Conservation (phyloP, 768 basidiomycete genomes). For the Stropharia rugosoannulata region DNA sequence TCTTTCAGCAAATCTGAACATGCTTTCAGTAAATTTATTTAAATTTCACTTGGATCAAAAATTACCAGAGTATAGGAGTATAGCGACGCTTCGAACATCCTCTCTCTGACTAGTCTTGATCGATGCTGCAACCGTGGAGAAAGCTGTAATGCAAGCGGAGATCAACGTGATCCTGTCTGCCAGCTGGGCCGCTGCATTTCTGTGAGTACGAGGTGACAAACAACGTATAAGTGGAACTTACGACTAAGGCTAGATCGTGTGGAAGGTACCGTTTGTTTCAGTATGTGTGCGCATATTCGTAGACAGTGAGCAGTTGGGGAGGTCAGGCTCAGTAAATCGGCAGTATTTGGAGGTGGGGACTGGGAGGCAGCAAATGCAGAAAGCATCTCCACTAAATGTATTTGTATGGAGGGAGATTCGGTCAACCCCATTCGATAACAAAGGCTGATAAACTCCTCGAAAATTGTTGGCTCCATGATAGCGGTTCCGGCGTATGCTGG, state of each 20-base stretch:
- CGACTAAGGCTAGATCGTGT: constrained; percentile 51
- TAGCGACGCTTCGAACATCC: constrained; percentile 76
- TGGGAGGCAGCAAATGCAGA: constrained; percentile 52
- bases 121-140: constrained; percentile 55
- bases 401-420: constrained; percentile 70
- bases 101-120: constrained; percentile 59
- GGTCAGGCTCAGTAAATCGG: constrained; percentile 39
- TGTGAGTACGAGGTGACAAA: constrained; percentile 4
- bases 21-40: not conserved
- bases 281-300: constrained; percentile 77
- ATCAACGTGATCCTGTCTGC: constrained; percentile 66
- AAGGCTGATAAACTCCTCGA: constrained; percentile 86
- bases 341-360: constrained; percentile 18
- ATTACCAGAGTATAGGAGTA: constrained; percentile 78
- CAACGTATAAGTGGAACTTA: constrained; percentile 24
- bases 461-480: constrained; percentile 76
- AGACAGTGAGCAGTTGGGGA: constrained; percentile 67
- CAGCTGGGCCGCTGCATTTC: constrained; percentile 44
- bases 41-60: not conserved
- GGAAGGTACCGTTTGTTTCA: constrained; percentile 69
- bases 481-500: constrained; percentile 81
- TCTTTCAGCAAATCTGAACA: constrained; percentile 76
- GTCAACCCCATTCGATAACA: constrained; percentile 91
- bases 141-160: constrained; percentile 58
- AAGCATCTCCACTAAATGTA: constrained; percentile 70